Conservation (phyloP, 371 early-diverging fungal species). For the Lichtheimia ornata region DNA sequence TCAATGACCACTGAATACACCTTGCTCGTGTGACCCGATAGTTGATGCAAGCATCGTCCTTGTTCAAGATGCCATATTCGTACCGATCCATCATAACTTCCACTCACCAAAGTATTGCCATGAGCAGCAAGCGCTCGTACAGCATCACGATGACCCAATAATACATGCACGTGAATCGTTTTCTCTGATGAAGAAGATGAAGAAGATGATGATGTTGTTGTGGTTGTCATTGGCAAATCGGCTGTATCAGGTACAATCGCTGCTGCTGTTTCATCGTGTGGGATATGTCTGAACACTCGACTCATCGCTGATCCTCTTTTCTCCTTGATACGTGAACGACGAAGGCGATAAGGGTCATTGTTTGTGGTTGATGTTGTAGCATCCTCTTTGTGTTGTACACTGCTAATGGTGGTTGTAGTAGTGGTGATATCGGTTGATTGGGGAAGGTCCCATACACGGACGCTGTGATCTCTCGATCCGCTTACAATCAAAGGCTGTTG, state of each 20-base stretch:
- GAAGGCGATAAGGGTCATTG: conserved; percentile 16
- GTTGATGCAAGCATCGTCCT: conserved; percentile 60
- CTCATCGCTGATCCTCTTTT: no score
- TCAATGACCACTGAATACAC: conserved; percentile 91
- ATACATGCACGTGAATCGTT: conserved; percentile 46
- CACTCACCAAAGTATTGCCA: conserved; percentile 86
- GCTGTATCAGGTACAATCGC: no score
- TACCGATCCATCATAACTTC: conserved; percentile 92
- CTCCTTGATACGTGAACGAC: no score
- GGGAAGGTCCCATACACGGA: conserved; percentile 96
- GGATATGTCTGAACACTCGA: no score
- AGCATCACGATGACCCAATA: conserved; percentile 85
- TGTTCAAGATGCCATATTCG: conserved; percentile 87
- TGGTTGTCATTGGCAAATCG: no score
- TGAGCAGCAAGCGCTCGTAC: conserved; percentile 92
- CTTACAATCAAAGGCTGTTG: conserved; percentile 84
- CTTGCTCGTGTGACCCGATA: conserved; percentile 84
- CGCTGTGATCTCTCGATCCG: conserved; percentile 95
- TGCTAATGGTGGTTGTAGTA: no score
- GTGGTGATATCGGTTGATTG: no score
- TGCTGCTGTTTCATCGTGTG: no score
- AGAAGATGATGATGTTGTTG: no score
- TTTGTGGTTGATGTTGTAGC: conserved; percentile 15
- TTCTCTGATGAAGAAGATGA: no score
- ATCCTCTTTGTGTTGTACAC: no score